Base-by-base conservation (phyloP, 78 protist genomes). In the Dictyostelium firmibasis region DNA sequence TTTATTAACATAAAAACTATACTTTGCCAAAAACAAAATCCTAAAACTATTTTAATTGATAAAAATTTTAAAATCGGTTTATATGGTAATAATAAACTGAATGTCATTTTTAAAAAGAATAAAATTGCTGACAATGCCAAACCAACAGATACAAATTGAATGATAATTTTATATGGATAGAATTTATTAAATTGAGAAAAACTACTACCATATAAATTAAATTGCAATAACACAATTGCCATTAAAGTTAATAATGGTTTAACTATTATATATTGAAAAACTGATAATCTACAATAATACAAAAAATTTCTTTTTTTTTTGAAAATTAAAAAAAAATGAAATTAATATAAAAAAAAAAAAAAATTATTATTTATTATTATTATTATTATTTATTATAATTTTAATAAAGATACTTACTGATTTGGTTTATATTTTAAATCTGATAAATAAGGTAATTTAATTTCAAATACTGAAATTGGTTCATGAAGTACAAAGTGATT, bases 11-110 rank as follows among this genome's bases (percentile, higher is more conserved):
- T 60, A 14, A 88, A 78, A 18, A 60, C 86, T 1, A 88, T 31
- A 4, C 64, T 41, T 88, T 88, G 93, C 85, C 86, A 88, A 29
- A 88, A 88, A 67, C 85, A 88, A 67, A 88, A 78, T 36, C 81
- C 81, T 25, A 88, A 84, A 4, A 88, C 86, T 44, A 88, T 81
- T 31, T 88, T 88, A 20, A 88, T 88, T 3, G 86, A 79, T 2
- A 84, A 41, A 31, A 88, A 88, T 31, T 88, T 81, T 27, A 81
- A 44, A 10, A 84, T 29, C 23, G 84, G 85, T 31, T 60, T 86
- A 81, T 86, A 86, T 4, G 84, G 77, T 60, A 83, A 4, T 2
- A 86, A 36, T 38, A 75, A 83, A 13, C 60, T 77, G 8, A 25
- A 50, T 0, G 92, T 33, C 18, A 74, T 38, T 76, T 76, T 62